Base-by-base conservation (phyloP, 2,329 filamentous ascomycete genomes). In the Colletotrichum navitas region DNA sequence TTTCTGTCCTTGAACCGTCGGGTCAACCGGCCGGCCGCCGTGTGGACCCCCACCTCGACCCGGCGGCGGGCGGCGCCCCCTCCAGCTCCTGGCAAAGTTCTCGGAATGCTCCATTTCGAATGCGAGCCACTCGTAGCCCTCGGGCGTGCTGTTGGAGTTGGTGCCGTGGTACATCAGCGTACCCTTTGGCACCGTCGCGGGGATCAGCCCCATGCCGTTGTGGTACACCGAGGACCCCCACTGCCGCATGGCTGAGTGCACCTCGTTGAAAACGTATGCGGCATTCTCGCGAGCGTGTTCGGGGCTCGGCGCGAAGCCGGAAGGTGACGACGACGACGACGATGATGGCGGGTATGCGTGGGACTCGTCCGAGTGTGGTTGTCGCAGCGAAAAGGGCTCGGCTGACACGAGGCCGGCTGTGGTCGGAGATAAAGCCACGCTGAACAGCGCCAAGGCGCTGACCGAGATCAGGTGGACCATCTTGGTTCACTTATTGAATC, bases 21-120 rank as follows among this genome's bases (percentile, higher is more conserved):
- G 29, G 21, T 34, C 14, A 14, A 34, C 26, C 18, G 55, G 64
- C 14, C 29, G 14, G 26, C 32, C 45, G 5, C 32, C 60, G 29
- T 41, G 60, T 6, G 60, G 60, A 4, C 60, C 12, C 16, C 43
- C n/a, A 5, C 60, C 52, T 45, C 24, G 49, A 32, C 36, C 14
- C 8, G 62, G 62, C 8, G 68, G 65, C 52, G 58, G 12, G 59
- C 39, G 5, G n/a, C 12, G 2, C 26, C 36, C 54, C 47, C 43
- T 61, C 43, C 61, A 61, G 32, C 75, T 74, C 24, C 79, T 78
- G 1, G 91, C 90, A 80, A 94, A 94, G 3, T 84, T 77, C 74
- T 92, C 84, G 0, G 92, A 90, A 79, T 94, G 93, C 75, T 94
- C 92, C 4, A 91, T 86, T 78, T 94, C 92, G 76, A 94, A 94